Evolutionary conservation across 2,329 filamentous ascomycete genomes (phyloP), one percentile per base, ranked within the genome.

Genomic region (Mycogone perniciosa): DNA sequence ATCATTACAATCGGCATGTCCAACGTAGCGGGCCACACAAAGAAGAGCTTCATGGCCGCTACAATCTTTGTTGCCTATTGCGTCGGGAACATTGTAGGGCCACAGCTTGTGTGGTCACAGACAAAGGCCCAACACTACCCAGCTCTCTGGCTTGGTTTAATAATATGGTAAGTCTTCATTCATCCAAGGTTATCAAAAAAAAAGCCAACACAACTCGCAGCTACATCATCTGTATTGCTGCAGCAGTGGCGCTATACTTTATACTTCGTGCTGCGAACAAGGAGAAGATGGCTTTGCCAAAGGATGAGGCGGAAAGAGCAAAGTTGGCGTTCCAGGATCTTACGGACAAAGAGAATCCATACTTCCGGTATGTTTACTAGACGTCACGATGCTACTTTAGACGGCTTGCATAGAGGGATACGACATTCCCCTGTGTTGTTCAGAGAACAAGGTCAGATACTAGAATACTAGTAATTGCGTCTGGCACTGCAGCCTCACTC

Each of bases 51-150:
- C 59, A 88, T 86, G 75, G 84, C 86, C 0, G 82, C 83, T 0
- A 82, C 82, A 0, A 84, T 88, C 1, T 90, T 89, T 55, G 84
- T 88, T 0, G 85, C 84, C 0, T 89, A 89, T 61, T 87, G 84
- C 50, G 81, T 89, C 3, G 76, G 86, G 1, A 89, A 89, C 58
- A 89, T 90, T 46, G 81, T 89, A 27, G 86, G 86, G 0, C 86
- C 86, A 4, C 84, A 87, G 66, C 71, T 89, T 37, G 78, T 89
- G 38, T 80, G 79, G 58, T 82, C 77, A n/a, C 71, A 85, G 64
- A 84, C 81, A 0, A 84, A 84, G 56, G 67, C 62, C 0, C 62
- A 76, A 44, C 86, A 89, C 65, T 89, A 89, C 60, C 86, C 86
- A 0, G 79, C 81, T 57, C 62, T 89, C 7, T 89, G 85, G 86